Conservation (phyloP, 441 rosid genomes). For the Syzygium syzygioides region DNA sequence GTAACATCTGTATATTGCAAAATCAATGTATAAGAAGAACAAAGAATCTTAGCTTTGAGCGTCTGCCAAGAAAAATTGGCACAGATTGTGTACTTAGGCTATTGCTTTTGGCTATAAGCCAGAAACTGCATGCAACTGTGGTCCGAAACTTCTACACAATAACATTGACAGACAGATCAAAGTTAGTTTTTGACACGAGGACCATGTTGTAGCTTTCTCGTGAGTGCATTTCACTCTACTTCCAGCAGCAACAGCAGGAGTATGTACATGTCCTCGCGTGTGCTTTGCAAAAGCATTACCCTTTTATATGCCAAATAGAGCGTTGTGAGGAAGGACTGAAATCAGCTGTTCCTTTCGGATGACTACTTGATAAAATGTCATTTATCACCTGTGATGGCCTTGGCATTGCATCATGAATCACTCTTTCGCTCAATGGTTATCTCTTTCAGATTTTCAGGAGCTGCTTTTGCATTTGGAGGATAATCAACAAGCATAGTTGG, state of each 20-base stretch:
- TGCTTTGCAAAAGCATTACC: background rate
- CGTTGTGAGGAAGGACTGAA: background rate
- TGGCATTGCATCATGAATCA: constrained; percentile 35
- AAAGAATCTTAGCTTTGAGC: background rate
- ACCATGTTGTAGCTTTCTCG: background rate
- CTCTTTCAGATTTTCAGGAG: constrained; percentile 44
- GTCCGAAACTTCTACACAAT: background rate
- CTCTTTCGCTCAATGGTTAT: constrained; percentile 36
- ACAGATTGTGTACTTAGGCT: background rate
- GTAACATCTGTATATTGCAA: background rate
- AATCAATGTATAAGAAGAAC: background rate
- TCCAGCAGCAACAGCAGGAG: background rate
- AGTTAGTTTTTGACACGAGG: background rate
- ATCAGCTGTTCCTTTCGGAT: background rate
- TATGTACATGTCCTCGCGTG: background rate
- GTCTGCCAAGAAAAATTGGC: background rate
- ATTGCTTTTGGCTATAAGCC: background rate
- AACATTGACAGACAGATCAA: background rate
- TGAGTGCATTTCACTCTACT: background rate
- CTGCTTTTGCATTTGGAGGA: constrained; percentile 33
- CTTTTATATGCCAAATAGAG: background rate
- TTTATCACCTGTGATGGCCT: background rate
- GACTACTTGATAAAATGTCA: background rate
- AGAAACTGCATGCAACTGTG: background rate
- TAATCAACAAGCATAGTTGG: constrained; percentile 49